Base-by-base conservation (phyloP, 306 rosid species). In the Ormosia emarginata region DNA sequence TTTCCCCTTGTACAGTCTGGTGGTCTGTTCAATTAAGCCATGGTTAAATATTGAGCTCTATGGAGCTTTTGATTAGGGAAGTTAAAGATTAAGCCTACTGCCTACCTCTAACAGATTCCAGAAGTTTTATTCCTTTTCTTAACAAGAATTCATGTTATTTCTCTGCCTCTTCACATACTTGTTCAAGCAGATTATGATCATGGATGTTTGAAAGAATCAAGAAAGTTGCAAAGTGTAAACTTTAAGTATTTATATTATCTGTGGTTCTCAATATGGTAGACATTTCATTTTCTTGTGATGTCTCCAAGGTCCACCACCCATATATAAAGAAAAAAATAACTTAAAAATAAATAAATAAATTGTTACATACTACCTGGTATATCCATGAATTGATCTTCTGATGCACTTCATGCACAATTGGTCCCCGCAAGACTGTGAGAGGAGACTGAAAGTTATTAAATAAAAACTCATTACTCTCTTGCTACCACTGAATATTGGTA, bases 1-100 rank as follows among this genome's bases (percentile, higher is more conserved):
- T 84, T 88, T 93, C 66, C 89, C 97, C 80, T 91, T 93, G 86
- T 85, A 85, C 78, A 93, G 86, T 88, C 99, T 90, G 50, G 97
- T 95, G 55, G 73, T 87, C 99, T 95, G 90, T 82, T 67, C 71
- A 82, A 58, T 67, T 67, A 62, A 84, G 36, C 65, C 57, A 63
- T 40, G 66, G 53, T 74, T 33, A 73, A 53, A 63, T 73, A 82
- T 67, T 33, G 53, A 74, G 65, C 39, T 50, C 6, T 15, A 71
- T 71, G 37, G 34, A 65, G 73, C 67, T 68, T 41, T 36, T 8
- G 13, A 46, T n/a, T 8, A 49, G 15, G 52, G 74, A 80, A 7
- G 14, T 33, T 53, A 43, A 74, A 75, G 32, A 61, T 36, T 59
- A 68, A 68, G 17, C 76, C 75, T 73, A 52, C 4, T 47, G 44